Evolutionary conservation across 208 protist species (phyloP).

Genomic region (Trypanosoma vivax): DNA sequence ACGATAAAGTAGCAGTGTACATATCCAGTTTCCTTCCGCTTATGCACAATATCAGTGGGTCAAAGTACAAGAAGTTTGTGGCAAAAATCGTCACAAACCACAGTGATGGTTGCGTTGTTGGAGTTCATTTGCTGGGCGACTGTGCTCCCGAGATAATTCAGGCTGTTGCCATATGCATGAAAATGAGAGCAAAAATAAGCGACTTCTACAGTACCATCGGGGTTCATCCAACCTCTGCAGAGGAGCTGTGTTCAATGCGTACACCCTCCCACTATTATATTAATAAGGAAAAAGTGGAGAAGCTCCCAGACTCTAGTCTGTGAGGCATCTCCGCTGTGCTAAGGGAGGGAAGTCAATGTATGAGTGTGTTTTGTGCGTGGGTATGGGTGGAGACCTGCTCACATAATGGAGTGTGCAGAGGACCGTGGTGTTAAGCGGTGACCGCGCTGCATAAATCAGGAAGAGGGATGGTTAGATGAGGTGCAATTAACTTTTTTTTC

Average conservation of each 20-base stretch:
- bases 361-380: too few species aligned
- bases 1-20: conserved; percentile 78
- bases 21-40: conserved; percentile 79
- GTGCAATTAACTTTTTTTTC: too few species aligned
- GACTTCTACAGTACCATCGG: conserved; percentile 94
- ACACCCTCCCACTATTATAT: conserved; percentile 80
- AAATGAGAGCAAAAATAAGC: conserved; percentile 88
- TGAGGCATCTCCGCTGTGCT: too few species aligned
- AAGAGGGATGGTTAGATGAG: too few species aligned
- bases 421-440: too few species aligned
- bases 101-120: conserved; percentile 67
- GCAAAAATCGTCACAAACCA: conserved; percentile 82
- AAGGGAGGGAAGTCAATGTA: background rate
- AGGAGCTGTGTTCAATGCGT: conserved; percentile 90
- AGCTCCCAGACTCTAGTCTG: conserved; percentile 52
- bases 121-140: conserved; percentile 86
- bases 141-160: conserved; percentile 89
- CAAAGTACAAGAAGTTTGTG: conserved; percentile 83
- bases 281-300: conserved; percentile 60
- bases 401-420: too few species aligned
- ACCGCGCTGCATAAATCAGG: too few species aligned
- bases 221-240: conserved; percentile 94
- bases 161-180: conserved; percentile 82
- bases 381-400: too few species aligned
- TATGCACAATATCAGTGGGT: conserved; percentile 85